phyloP scores from a whole-genome alignment of 2,329 filamentous ascomycete species.

The Paraphoma sp. region DNA sequence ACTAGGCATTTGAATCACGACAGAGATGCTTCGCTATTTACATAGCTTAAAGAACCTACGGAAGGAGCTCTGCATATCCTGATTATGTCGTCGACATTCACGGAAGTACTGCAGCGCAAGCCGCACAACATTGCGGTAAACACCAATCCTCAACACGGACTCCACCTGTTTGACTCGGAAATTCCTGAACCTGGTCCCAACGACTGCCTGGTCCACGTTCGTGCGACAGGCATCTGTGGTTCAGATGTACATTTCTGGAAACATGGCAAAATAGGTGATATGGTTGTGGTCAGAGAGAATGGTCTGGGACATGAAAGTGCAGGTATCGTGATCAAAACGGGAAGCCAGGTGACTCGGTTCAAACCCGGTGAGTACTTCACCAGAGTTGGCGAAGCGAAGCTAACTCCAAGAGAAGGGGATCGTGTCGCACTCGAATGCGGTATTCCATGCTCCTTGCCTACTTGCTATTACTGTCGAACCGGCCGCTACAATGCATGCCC shows the following conservation, averaged over 20 bases:
- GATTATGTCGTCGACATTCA: conserved; percentile 6
- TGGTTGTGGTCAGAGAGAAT: conserved; percentile 15
- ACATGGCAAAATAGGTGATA: conserved; percentile 14
- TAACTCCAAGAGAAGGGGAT: conserved; percentile 11
- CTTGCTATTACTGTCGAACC: conserved; percentile 13
- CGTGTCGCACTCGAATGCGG: conserved; percentile 24
- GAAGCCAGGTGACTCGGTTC: conserved; percentile 15
- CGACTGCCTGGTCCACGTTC: conserved; percentile 39
- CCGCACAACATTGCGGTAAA: conserved; percentile 38
- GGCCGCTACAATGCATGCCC: conserved; percentile 16
- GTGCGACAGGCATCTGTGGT: conserved; percentile 43
- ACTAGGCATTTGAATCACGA: background rate
- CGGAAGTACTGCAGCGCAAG: conserved; percentile 29
- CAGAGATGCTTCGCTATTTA: background rate
- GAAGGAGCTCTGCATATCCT: no score
- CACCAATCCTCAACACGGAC: conserved; percentile 39
- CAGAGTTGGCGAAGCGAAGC: background rate
- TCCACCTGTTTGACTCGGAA: conserved; percentile 27
- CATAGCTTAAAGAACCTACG: background rate
- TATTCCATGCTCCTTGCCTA: conserved; percentile 13
- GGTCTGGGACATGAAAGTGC: conserved; percentile 24
- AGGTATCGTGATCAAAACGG: conserved; percentile 16
- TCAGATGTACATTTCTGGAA: conserved; percentile 26
- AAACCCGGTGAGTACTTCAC: conserved; percentile 13
- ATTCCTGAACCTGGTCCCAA: conserved; percentile 30